phyloP scores from a whole-genome alignment of 1,284 basidiomycete species.

The Microbotryum saponariae region DNA sequence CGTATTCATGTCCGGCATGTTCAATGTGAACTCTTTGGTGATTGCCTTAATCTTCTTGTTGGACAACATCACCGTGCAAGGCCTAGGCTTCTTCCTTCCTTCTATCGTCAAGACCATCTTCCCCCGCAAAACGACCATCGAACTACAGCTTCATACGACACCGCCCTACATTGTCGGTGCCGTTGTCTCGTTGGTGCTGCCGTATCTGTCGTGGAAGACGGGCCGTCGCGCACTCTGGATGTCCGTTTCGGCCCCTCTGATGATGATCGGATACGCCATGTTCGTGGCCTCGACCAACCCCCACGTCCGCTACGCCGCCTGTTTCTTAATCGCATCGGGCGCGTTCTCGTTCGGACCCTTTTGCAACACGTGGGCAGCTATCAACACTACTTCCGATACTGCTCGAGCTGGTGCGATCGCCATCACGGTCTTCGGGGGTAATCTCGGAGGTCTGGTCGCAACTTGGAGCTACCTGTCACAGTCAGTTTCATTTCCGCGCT shows the following conservation, averaged over 20 bases:
- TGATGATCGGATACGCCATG: slow-evolving; percentile 35
- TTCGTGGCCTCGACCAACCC: slow-evolving; percentile 32
- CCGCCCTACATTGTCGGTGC: slow-evolving; percentile 40
- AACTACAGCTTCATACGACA: slow-evolving; percentile 38
- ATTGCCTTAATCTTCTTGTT: slow-evolving; percentile 40
- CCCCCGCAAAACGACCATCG: slow-evolving; percentile 37
- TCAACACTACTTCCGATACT: slow-evolving; percentile 38
- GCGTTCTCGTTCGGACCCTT: slow-evolving; percentile 38
- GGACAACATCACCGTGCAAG: slow-evolving; percentile 42
- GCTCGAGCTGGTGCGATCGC: slow-evolving; percentile 37
- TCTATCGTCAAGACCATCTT: slow-evolving; percentile 41
- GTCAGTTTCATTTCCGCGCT: background rate
- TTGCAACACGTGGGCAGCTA: slow-evolving; percentile 23
- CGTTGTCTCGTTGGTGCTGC: slow-evolving; percentile 28
- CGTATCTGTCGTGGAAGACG: slow-evolving; percentile 38
- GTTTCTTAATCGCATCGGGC: slow-evolving; percentile 37
- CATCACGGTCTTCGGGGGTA: slow-evolving; percentile 36
- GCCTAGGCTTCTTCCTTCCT: slow-evolving; percentile 39
- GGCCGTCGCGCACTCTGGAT: background rate
- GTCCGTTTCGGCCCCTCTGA: slow-evolving; percentile 33
- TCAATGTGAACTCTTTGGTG: slow-evolving; percentile 27
- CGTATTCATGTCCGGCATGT: slow-evolving; percentile 34
- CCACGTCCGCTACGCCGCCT: slow-evolving; percentile 33
- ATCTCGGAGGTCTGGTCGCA: slow-evolving; percentile 37
- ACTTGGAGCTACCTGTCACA: slow-evolving; percentile 36